These are phyloP conservation scores for Cladosporium velox DNA, from an alignment of 2,329 filamentous ascomycete species.

Conservation along the genomic window DNA sequence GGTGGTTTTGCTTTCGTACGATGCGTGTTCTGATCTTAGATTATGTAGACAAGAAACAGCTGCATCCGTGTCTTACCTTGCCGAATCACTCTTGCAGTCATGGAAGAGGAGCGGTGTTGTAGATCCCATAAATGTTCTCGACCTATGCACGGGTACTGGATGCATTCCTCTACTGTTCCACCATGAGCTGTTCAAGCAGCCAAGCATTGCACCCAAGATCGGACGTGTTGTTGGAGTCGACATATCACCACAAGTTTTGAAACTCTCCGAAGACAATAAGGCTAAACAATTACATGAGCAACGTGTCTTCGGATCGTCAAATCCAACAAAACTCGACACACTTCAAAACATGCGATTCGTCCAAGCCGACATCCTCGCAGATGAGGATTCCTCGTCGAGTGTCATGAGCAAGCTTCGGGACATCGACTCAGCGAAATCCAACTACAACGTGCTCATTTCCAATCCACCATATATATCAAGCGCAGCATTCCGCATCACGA, in stretches of 20 bases:
- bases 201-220: slow-evolving; percentile 39
- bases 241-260: slow-evolving; percentile 65
- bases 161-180: slow-evolving; percentile 82
- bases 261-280: slow-evolving; percentile 66
- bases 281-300: slow-evolving; percentile 45
- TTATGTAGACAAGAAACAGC: slow-evolving; percentile 50
- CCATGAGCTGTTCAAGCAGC: slow-evolving; percentile 53
- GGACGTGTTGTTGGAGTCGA: slow-evolving; percentile 68
- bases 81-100: slow-evolving; percentile 30
- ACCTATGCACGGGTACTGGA: slow-evolving; percentile 88
- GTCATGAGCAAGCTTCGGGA: background rate
- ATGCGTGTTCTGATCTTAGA: slow-evolving; percentile 20
- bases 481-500: slow-evolving; percentile 61
- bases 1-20: background rate
- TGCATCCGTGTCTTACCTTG: slow-evolving; percentile 41
- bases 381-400: background rate
- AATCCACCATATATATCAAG: slow-evolving; percentile 91
- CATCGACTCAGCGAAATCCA: background rate
- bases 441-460: slow-evolving; percentile 67
- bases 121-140: slow-evolving; percentile 63
- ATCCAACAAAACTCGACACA: background rate
- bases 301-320: background rate
- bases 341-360: slow-evolving; percentile 36
- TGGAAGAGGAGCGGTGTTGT: slow-evolving; percentile 20
- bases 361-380: slow-evolving; percentile 37